Evolutionary conservation across 768 basidiomycete genomes (phyloP).

Genomic region (Auricularia heimuer): DNA sequence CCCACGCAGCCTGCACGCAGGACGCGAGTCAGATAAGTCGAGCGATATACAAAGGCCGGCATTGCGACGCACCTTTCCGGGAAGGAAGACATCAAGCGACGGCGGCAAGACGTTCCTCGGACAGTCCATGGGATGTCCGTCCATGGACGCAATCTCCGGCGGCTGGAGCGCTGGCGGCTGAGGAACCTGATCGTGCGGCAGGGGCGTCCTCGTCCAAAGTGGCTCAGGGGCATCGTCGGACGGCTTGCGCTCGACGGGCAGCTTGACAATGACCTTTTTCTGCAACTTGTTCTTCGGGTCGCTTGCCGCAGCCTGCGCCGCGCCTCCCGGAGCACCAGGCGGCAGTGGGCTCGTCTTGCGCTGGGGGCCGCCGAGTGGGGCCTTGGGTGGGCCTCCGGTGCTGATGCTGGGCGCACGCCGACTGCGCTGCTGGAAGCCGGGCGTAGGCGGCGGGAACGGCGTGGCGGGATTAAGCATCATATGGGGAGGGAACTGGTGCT

Average conservation of each 20-base stretch:
- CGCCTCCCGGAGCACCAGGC: slow-evolving; percentile 16
- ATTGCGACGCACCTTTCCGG: slow-evolving; percentile 51
- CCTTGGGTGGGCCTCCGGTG: slow-evolving; percentile 84
- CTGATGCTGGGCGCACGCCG: slow-evolving; percentile 57
- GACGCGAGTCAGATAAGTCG: slow-evolving; percentile 9
- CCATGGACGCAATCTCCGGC: slow-evolving; percentile 36
- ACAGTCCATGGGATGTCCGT: slow-evolving; percentile 52
- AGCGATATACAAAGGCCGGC: slow-evolving; percentile 4
- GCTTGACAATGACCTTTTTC: slow-evolving; percentile 61
- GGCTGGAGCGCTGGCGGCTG: slow-evolving; percentile 14
- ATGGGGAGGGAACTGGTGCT: slow-evolving; percentile 44
- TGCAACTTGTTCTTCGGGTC: slow-evolving; percentile 27
- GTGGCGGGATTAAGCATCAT: slow-evolving; percentile 32
- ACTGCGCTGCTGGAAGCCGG: slow-evolving; percentile 45
- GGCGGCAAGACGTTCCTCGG: slow-evolving; percentile 42
- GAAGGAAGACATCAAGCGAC: slow-evolving; percentile 72
- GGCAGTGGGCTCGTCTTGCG: slow-evolving; percentile 61
- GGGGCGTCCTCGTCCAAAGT: slow-evolving; percentile 53
- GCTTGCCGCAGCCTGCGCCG: slow-evolving; percentile 17
- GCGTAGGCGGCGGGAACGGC: slow-evolving; percentile 19
- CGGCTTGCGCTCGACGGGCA: slow-evolving; percentile 54
- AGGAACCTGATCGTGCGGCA: slow-evolving; percentile 29
- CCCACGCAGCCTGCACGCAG: slow-evolving; percentile 55
- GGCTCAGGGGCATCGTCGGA: slow-evolving; percentile 24
- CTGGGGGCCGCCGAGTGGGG: slow-evolving; percentile 68